Percentiles rank a stretch among this genome's conserved stretches.
phyloP scores from a whole-genome alignment of 805 yeast genomes.

The Cyberlindnera americana region DNA sequence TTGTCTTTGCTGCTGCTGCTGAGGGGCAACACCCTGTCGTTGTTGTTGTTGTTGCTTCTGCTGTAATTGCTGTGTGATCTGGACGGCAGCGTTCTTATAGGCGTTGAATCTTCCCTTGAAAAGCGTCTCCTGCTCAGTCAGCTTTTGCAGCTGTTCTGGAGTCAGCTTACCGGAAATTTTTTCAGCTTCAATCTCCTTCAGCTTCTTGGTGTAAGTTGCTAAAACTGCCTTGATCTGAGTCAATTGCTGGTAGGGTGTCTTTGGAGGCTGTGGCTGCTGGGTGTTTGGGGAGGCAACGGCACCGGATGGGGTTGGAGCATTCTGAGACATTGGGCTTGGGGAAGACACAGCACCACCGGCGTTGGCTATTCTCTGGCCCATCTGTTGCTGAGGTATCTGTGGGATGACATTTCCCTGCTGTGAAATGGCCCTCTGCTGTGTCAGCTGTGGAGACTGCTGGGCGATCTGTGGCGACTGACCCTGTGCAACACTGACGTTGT shows the following conservation, averaged over 20 bases:
- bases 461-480: conserved; percentile 11
- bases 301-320: conserved; percentile 6
- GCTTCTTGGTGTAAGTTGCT: conserved; percentile 45
- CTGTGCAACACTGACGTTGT: conserved; percentile 2
- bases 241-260: conserved; percentile 30
- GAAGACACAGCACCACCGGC: conserved; percentile 15
- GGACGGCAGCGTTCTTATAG: conserved; percentile 43
- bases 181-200: conserved; percentile 47
- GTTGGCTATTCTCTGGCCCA: conserved; percentile 2
- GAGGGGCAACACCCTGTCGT: too few relatives aligned
- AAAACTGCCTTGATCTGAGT: conserved; percentile 45
- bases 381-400: conserved; percentile 11
- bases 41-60: conserved; percentile 12
- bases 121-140: conserved; percentile 48
- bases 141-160: conserved; percentile 41
- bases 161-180: conserved; percentile 42
- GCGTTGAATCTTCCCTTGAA: conserved; percentile 44
- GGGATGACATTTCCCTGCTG: conserved; percentile 16
- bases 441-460: conserved; percentile 17
- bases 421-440: conserved; percentile 25
- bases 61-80: conserved; percentile 14
- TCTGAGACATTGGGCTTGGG: conserved; percentile 19
- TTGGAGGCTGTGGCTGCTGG: conserved; percentile 10
- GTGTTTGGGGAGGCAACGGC: conserved; percentile 5
- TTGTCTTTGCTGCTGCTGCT: conserved; percentile 19